These are phyloP conservation scores for Phialophora chinensis DNA, from an alignment of 2,329 filamentous ascomycete genomes.

Conservation along the genomic window DNA sequence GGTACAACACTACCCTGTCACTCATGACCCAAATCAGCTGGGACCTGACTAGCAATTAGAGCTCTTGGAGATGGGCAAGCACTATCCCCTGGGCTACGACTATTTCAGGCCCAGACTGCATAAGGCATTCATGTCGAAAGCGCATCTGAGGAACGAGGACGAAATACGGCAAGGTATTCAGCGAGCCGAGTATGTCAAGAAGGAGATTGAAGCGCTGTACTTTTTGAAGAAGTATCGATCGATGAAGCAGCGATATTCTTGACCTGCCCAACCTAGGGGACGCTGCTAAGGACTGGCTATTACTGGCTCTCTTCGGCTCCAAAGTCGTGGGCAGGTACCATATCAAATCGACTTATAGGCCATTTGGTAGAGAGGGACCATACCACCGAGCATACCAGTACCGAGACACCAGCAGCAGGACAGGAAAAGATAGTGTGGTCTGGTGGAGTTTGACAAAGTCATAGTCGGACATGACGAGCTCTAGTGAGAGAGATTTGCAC, in stretches of 20 bases:
- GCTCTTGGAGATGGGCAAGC: slow-evolving; percentile 79
- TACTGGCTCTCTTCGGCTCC: neutral
- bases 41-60: slow-evolving; percentile 59
- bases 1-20: slow-evolving; percentile 55
- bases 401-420: neutral
- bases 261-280: neutral
- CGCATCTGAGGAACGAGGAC: slow-evolving; percentile 70
- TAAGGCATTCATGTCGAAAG: slow-evolving; percentile 81
- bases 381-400: neutral
- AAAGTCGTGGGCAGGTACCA: neutral
- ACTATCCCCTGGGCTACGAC: slow-evolving; percentile 82
- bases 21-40: neutral
- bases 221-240: slow-evolving; percentile 33
- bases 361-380: neutral
- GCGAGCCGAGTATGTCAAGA: slow-evolving; percentile 86
- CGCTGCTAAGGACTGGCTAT: too few relatives aligned
- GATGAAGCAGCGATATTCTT: slow-evolving; percentile 36
- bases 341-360: too few relatives aligned
- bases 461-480: neutral
- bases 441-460: neutral
- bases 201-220: slow-evolving; percentile 92
- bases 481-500: neutral
- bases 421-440: neutral
- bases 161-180: slow-evolving; percentile 77
- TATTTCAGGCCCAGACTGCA: slow-evolving; percentile 85